Conservation (phyloP, 1,284 basidiomycete genomes). For the Trichosporon sp. region DNA sequence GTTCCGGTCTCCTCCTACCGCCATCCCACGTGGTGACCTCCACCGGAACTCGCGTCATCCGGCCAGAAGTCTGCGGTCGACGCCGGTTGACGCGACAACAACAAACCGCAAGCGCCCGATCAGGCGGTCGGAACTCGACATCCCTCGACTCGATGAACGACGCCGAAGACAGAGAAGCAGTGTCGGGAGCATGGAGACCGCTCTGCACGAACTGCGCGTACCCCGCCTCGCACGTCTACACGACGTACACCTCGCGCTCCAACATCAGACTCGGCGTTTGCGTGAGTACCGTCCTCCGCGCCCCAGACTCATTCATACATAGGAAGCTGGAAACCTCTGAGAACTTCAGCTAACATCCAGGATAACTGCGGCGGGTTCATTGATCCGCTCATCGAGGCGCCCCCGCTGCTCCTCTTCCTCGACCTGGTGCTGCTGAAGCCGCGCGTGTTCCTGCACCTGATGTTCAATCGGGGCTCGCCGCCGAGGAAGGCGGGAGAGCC, state of each 20-base stretch:
- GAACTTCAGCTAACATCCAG: slow-evolving; percentile 45
- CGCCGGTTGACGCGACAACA: background rate
- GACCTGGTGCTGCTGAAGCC: slow-evolving; percentile 83
- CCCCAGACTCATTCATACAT: background rate
- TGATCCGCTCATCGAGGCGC: slow-evolving; percentile 87
- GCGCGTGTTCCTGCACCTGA: slow-evolving; percentile 77
- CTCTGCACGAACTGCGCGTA: slow-evolving; percentile 74
- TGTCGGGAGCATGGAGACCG: slow-evolving; percentile 45
- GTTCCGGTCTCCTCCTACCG: background rate
- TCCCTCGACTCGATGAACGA: background rate
- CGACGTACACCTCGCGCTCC: slow-evolving; percentile 73
- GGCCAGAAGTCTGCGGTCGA: background rate
- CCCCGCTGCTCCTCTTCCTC: slow-evolving; percentile 67
- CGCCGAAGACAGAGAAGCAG: background rate
- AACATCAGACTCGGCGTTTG: slow-evolving; percentile 79
- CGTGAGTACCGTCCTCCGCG: slow-evolving; percentile 49
- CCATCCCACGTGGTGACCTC: background rate
- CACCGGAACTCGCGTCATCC: background rate
- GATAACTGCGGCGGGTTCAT: slow-evolving; percentile 65
- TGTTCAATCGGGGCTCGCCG: slow-evolving; percentile 76
- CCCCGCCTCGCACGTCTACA: slow-evolving; percentile 68
- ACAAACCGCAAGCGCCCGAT: background rate
- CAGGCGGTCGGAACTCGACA: background rate
- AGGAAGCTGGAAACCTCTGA: too few species aligned
- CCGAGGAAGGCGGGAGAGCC: slow-evolving; percentile 47